Base-by-base conservation (phyloP, 768 basidiomycete species). In the Cytidiella melzeri region DNA sequence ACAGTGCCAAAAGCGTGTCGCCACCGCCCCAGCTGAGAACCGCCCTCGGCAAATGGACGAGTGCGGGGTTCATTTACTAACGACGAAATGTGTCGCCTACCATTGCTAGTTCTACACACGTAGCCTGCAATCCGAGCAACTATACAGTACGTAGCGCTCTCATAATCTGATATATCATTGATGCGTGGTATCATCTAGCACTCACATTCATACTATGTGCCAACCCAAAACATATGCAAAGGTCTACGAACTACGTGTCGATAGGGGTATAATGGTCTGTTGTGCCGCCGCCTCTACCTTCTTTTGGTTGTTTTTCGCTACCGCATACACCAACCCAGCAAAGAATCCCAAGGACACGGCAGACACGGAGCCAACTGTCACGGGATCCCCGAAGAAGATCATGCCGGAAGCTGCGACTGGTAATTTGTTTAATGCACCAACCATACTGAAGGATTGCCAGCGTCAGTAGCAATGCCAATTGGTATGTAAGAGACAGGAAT, bases 391-490 rank as follows among this genome's bases (percentile, higher is more conserved):
- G 63, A 96, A 96, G 71, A 96, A 96, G 52, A 99, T 67, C 85
- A 99, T 91, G 20, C 96, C 96, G n/a, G 93, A 96, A 12, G 92
- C 94, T 5, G 96, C 96, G 42, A 99, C 92, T 30, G 96, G 96
- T 18, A 99, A 75, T 72, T 98, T 98, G 72, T 98, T 98, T 58
- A 98, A 68, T 0, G 94, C 94, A 10, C 94, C 94, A 48, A 96
- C 92, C 94, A 98, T 98, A 57, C 87, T 92, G 55, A 7, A 41
- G 18, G 15, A 50, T 36, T 23, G 13, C 37, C 12, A 43, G 13
- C n/a, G 26, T 42, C 38, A 48, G 49, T 52, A 44, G 51, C 39
- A 34, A 34, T 34, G n/a, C 18, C 38, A 15, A 21, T 13, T n/a
- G 11, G 38, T 40, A 45, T 18, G 41, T 21, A 18, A 25, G 23